Base-by-base conservation (phyloP, 2,329 filamentous ascomycete genomes). In the Neofusicoccum umdonicola region DNA sequence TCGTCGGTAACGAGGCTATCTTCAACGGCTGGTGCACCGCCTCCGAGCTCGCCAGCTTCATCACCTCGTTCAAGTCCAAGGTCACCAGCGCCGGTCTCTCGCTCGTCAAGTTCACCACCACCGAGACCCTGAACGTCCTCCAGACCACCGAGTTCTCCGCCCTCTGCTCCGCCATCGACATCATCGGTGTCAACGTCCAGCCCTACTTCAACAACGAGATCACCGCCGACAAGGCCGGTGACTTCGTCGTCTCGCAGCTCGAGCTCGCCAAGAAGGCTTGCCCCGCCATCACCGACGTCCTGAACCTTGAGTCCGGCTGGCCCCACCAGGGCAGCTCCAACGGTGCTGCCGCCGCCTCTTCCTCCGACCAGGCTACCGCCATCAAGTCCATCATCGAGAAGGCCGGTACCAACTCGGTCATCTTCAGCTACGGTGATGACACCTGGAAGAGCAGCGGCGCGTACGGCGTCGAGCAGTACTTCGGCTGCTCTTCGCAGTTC, bases 281-380 rank as follows among this genome's bases (percentile, higher is more conserved):
- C 86, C 76, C 82, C 45, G 85, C 85, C 75, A 1, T 60, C 35
- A 69, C 72, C 19, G 75, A 75, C 35, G 68, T 68, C 34, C 87
- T 92, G 83, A 92, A 94, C 81, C 84, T 96, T 71, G 94, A 98
- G 88, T 91, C 90, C 65, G 94, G 94, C 73, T 98, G 93, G 93
- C 94, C 94, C 69, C 88, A 82, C 62, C 69, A 76, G 7, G 93
- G 93, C 75, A 71, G 77, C 35, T 78, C 86, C 65, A 66, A 95
- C 80, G 92, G 91, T 66, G 74, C 74, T 19, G 93, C 93, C 65
- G 82, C 91, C 71, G 87, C 93, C 64, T 88, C 90, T 70, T 57
- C 70, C 4, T 47, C 74, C 1, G 82, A 94, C 81, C 94, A 98
- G 85, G 80, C 80, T 58, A 78, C 74, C 48, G 94, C 94, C 71